Base-by-base conservation (phyloP, 306 rosid genomes). In the Vachellia pachyceras region DNA sequence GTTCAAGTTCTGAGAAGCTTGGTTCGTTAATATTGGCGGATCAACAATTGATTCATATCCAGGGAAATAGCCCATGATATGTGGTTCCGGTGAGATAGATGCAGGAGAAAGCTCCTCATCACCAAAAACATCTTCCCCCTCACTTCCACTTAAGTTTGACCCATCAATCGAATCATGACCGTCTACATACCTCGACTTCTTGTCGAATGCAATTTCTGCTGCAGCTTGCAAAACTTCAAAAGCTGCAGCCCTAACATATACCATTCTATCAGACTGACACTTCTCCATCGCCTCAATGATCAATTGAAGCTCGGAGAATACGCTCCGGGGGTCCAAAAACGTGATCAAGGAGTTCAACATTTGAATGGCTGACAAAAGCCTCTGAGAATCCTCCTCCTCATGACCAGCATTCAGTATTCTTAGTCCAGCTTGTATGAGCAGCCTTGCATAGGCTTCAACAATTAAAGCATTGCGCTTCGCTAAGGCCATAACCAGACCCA, bases 361-460 rank as follows among this genome's bases (percentile, higher is more conserved):
- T 86, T 89, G 89, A 85, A 95, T 89, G 10, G 98, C 90, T 10
- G 83, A 83, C 74, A 95, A 67, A 6, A 90, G 87, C 78, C 91
- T 95, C 84, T 91, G 97, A 57, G 97, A 91, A 88, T 89, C 91
- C 45, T 89, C 92, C 69, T 91, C 99, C 50, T 44, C 60, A 76
- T 85, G 35, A 67, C 87, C 94, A n/a, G 83, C 71, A 42, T 86
- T 85, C 70, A 95, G 66, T 73, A 95, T 91, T 10, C 52, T 72
- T 55, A 93, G 69, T 66, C 97, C 99, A 10, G 91, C 85, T 67
- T 88, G 92, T 42, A 91, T 83, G 68, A 93, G 82, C 83, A 93
- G 68, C 80, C 98, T 86, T 55, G 99, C 99, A 84, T 93, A 93
- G 18, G 97, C 97, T 82, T 95, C 99, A 33, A 95, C 95, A 69